A percentile compares a stretch with the other conserved stretches of the same genome.
Evolutionary conservation across 306 rosid genomes (phyloP).

Genomic region (Rosa persica): DNA sequence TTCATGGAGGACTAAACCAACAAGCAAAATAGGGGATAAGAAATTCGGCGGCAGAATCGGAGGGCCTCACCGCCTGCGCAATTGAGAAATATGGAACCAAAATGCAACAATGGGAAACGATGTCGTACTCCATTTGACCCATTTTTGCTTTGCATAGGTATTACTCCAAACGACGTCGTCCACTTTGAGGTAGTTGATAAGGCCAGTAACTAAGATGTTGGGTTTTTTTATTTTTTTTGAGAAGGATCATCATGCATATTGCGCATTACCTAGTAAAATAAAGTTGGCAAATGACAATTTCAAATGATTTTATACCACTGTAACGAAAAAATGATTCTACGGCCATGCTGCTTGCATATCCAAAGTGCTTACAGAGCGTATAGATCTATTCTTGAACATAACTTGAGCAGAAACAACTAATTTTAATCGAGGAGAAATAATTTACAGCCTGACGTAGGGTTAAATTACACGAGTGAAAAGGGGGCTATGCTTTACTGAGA

Average conservation of each 20-base stretch:
- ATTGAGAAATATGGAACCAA: neutral
- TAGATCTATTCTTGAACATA: neutral
- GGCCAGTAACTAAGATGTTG: too few relatives aligned
- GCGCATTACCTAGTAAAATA: too few relatives aligned
- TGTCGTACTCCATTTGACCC: neutral
- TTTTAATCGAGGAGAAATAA: conserved; percentile 9
- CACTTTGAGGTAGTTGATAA: too few relatives aligned
- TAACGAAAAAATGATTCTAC: neutral
- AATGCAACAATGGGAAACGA: neutral
- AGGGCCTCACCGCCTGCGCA: neutral
- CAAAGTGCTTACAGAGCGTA: neutral
- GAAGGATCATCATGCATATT: neutral
- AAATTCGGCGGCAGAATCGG: conserved; percentile 11
- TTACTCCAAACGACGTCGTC: neutral
- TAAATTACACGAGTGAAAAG: conserved; percentile 15
- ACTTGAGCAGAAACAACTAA: neutral
- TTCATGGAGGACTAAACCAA: conserved; percentile 26
- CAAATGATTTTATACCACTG: neutral
- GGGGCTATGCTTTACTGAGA: conserved; percentile 19
- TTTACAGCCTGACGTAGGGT: conserved; percentile 10
- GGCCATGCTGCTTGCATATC: neutral
- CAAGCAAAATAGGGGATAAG: neutral
- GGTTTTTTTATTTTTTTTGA: neutral
- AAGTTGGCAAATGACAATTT: neutral
- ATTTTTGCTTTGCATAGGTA: neutral